Conservation (phyloP, 2,329 filamentous ascomycete genomes). For the Pestalotiopsis sp. region DNA sequence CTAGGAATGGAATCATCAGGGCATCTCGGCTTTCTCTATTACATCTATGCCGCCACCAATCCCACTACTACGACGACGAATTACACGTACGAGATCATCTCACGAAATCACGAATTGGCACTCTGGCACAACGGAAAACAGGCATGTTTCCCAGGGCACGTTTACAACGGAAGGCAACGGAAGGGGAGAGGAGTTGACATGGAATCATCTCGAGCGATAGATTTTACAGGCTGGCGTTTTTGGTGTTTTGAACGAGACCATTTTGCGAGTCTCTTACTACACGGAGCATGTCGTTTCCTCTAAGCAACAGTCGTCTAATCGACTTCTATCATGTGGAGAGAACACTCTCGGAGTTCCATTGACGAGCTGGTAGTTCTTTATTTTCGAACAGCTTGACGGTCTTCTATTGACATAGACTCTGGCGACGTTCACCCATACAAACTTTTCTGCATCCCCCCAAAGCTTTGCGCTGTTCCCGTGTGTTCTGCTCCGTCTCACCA, state of each 20-base stretch:
- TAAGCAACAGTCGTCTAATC: neutral
- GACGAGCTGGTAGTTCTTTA: neutral
- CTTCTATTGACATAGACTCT: neutral
- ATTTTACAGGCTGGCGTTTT: neutral
- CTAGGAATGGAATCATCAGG: constrained; percentile 22
- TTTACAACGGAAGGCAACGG: neutral
- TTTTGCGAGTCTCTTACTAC: neutral
- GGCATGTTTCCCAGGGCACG: neutral
- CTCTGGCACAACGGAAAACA: neutral
- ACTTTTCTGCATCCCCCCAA: neutral
- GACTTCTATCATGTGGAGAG: neutral
- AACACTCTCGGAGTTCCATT: neutral
- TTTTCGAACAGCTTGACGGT: neutral
- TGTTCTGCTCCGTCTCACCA: neutral
- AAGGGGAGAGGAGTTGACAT: neutral
- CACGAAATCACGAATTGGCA: neutral
- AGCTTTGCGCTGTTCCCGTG: neutral
- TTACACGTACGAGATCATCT: neutral
- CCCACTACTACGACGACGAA: neutral
- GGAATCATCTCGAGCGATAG: neutral
- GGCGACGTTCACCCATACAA: neutral
- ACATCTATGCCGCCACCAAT: neutral
- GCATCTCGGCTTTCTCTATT: neutral
- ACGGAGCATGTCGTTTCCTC: neutral
- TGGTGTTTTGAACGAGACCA: neutral